These are phyloP conservation scores for Tetracladium maxilliforme DNA, from an alignment of 2,329 filamentous ascomycete genomes.

Conservation along the genomic window DNA sequence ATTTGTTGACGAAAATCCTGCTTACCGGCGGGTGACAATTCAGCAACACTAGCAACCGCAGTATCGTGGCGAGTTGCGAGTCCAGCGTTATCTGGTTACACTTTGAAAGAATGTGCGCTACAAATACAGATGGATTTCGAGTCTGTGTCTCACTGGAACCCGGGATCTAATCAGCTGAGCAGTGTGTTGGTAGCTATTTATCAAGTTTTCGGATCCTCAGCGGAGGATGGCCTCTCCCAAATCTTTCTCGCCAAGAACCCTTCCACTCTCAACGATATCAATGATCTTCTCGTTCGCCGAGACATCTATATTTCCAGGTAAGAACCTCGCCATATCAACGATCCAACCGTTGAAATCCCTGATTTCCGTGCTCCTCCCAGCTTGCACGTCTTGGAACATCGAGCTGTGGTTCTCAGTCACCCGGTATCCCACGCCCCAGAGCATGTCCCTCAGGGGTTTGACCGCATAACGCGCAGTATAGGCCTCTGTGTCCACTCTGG, in stretches of 20 bases:
- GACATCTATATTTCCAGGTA: conserved; percentile 17
- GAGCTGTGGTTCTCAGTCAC: conserved; percentile 41
- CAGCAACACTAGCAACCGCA: too few species aligned
- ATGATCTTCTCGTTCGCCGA: conserved; percentile 25
- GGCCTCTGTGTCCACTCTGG: not conserved
- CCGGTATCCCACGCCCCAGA: conserved; percentile 29
- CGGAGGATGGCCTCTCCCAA: too few species aligned
- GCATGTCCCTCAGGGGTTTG: conserved; percentile 26
- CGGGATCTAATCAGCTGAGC: too few species aligned
- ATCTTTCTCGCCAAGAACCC: conserved; percentile 16
- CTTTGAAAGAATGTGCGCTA: too few species aligned
- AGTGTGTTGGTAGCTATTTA: too few species aligned
- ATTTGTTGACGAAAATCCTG: too few species aligned
- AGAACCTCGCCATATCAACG: conserved; percentile 8
- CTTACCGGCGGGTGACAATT: too few species aligned
- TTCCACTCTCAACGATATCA: conserved; percentile 22
- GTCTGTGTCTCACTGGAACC: too few species aligned
- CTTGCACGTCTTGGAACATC: conserved; percentile 44
- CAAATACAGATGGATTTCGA: too few species aligned
- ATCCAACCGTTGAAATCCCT: conserved; percentile 46
- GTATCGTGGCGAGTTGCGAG: too few species aligned
- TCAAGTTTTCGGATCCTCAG: too few species aligned
- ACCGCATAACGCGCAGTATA: conserved; percentile 21
- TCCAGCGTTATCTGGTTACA: too few species aligned
- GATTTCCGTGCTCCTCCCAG: conserved; percentile 37